Conservation (phyloP, 2,329 filamentous ascomycete genomes). For the Aspergillus sp. region DNA sequence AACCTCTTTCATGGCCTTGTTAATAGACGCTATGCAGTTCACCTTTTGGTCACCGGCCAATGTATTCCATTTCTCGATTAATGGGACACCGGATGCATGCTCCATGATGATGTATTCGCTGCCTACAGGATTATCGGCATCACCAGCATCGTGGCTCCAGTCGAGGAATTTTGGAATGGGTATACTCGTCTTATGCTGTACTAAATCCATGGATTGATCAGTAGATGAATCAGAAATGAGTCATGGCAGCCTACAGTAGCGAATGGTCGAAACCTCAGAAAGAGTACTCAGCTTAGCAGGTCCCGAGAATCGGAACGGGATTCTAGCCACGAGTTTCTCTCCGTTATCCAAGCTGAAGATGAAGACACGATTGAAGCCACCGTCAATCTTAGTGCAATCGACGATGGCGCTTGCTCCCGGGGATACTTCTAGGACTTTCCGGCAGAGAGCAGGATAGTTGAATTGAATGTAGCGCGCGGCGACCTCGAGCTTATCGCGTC, state of each 20-base stretch:
- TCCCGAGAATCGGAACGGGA: no score
- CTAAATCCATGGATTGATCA: conserved; percentile 28
- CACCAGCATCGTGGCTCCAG: conserved; percentile 44
- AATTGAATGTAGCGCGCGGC: conserved; percentile 45
- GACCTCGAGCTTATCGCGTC: conserved; percentile 44
- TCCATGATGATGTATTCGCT: conserved; percentile 49
- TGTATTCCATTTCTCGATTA: conserved; percentile 37
- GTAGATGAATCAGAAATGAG: no score
- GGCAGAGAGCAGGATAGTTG: conserved; percentile 47
- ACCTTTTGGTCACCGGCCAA: conserved; percentile 37
- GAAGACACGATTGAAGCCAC: conserved; percentile 52
- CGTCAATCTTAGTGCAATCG: conserved; percentile 50
- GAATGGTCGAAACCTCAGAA: no score
- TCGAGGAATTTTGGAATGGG: conserved; percentile 50
- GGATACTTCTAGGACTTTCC: conserved; percentile 40
- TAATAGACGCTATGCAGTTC: conserved; percentile 20
- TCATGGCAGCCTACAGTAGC: no score
- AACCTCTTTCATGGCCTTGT: no score
- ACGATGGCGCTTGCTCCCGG: conserved; percentile 41
- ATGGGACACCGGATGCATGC: conserved; percentile 37
- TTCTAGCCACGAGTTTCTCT: no score
- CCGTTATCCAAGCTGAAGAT: conserved; percentile 45
- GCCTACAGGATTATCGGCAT: conserved; percentile 36
- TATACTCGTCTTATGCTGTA: conserved; percentile 43
- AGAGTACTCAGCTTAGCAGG: no score